Evolutionary conservation across 495 filamentous ascomycete genomes (phyloP).

Genomic region (Aspergillus bertholletiae): DNA sequence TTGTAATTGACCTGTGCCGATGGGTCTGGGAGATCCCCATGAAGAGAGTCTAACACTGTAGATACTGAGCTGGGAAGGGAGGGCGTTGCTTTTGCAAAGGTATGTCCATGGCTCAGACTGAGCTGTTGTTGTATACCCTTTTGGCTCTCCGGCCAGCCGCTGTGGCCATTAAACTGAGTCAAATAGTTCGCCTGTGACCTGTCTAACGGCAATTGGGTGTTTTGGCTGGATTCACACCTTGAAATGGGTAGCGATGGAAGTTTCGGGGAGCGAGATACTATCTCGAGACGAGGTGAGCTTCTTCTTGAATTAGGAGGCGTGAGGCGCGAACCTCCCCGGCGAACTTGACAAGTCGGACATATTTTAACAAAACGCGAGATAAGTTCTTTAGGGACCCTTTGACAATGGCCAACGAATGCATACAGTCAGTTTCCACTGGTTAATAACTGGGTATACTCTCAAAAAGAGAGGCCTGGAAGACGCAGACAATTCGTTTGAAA

Average conservation of each 20-base stretch:
- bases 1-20: conserved; percentile 33
- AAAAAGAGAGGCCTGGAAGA: too few species aligned
- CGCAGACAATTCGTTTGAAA: neutral
- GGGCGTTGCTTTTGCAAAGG: conserved; percentile 22
- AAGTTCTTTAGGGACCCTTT: conserved; percentile 55
- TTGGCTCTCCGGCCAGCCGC: conserved; percentile 26
- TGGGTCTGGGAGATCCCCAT: conserved; percentile 28
- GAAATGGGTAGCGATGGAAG: conserved; percentile 37
- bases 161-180: conserved; percentile 23
- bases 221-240: conserved; percentile 33
- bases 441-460: too few species aligned
- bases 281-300: conserved; percentile 38
- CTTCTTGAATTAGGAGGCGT: conserved; percentile 44
- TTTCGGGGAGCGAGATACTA: conserved; percentile 37
- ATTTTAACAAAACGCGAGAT: conserved; percentile 57
- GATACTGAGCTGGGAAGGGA: conserved; percentile 27
- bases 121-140: conserved; percentile 23
- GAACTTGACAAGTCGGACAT: conserved; percentile 50
- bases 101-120: conserved; percentile 17
- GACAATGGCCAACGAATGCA: neutral
- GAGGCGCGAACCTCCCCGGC: conserved; percentile 41
- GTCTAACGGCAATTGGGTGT: conserved; percentile 22
- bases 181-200: conserved; percentile 34
- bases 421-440: neutral
- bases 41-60: conserved; percentile 29